Conservation (phyloP, 345 rosid genomes). For the Limnanthes douglasii region DNA sequence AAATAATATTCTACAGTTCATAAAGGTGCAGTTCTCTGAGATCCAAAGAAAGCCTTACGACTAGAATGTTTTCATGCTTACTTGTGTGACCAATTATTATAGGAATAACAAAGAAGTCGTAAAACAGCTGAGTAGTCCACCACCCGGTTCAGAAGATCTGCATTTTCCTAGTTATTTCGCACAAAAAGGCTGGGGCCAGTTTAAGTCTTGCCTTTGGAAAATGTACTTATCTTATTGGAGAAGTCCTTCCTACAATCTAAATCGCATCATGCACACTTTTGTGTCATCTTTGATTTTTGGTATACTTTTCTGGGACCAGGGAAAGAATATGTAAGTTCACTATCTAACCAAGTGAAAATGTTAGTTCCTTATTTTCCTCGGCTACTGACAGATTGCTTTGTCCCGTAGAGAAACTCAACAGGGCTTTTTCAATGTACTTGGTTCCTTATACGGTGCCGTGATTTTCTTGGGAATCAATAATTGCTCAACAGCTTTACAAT, state of each 20-base stretch:
- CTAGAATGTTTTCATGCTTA: constrained; percentile 3
- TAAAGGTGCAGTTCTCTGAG: too few species aligned
- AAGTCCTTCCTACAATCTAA: constrained; percentile 59
- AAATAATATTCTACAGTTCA: neutral
- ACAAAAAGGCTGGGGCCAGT: constrained; percentile 46
- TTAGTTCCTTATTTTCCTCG: neutral
- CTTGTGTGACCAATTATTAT: neutral
- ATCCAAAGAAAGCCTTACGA: too few species aligned
- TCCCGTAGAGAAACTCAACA: constrained; percentile 44
- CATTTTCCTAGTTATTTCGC: constrained; percentile 38
- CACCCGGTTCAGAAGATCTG: constrained; percentile 31
- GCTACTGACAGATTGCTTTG: neutral
- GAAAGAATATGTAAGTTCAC: constrained; percentile 44
- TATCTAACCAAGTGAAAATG: neutral
- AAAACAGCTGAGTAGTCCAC: constrained; percentile 28
- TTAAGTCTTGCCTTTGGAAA: constrained; percentile 71
- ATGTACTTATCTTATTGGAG: constrained; percentile 73
- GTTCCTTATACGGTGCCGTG: constrained; percentile 29
- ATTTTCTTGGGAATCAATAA: constrained; percentile 54
- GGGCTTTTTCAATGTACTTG: constrained; percentile 39
- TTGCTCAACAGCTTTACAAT: constrained; percentile 40
- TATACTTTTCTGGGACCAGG: constrained; percentile 53
- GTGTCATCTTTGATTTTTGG: constrained; percentile 41
- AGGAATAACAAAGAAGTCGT: constrained; percentile 40
- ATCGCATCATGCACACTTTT: constrained; percentile 20